These are phyloP conservation scores for Brassica hybrid DNA, from an alignment of 441 rosid species.

Conservation along the genomic window DNA sequence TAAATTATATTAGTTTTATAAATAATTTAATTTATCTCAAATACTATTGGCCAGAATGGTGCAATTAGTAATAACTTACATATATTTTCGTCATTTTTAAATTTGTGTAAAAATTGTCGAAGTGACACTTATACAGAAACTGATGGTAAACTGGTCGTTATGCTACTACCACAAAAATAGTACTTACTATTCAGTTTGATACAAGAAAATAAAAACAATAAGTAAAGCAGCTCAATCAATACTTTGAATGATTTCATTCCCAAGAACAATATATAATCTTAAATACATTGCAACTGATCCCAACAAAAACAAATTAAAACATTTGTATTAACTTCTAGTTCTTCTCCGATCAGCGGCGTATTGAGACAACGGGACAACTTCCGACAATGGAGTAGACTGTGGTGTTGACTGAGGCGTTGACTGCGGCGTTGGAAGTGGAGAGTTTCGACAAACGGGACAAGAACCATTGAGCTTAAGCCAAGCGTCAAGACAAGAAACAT, in stretches of 20 bases:
- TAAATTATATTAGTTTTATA: too few species aligned
- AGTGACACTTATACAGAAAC: too few species aligned
- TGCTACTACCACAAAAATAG: too few species aligned
- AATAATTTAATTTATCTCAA: too few species aligned
- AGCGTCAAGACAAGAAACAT: conserved; percentile 76
- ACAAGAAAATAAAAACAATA: conserved; percentile 3
- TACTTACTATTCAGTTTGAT: neutral
- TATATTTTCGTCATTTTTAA: too few species aligned
- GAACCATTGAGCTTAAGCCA: conserved; percentile 96
- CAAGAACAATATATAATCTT: neutral
- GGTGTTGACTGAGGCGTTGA: conserved; percentile 95
- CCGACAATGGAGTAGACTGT: conserved; percentile 88
- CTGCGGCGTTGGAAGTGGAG: conserved; percentile 63
- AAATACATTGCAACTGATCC: conserved; percentile 1
- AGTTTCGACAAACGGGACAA: conserved; percentile 95
- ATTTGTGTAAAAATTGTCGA: too few species aligned
- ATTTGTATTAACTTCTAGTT: conserved; percentile 46
- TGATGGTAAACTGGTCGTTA: too few species aligned
- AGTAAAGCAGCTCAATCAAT: conserved; percentile 30
- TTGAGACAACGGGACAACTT: conserved; percentile 90
- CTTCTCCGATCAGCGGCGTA: conserved; percentile 82
- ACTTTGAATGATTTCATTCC: conserved; percentile 1
- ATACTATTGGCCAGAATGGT: too few species aligned
- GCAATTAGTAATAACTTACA: too few species aligned
- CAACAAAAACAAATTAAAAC: neutral